Evolutionary conservation across 2,329 filamentous ascomycete genomes (phyloP).

Genomic region (Sarocladium kiliense): DNA sequence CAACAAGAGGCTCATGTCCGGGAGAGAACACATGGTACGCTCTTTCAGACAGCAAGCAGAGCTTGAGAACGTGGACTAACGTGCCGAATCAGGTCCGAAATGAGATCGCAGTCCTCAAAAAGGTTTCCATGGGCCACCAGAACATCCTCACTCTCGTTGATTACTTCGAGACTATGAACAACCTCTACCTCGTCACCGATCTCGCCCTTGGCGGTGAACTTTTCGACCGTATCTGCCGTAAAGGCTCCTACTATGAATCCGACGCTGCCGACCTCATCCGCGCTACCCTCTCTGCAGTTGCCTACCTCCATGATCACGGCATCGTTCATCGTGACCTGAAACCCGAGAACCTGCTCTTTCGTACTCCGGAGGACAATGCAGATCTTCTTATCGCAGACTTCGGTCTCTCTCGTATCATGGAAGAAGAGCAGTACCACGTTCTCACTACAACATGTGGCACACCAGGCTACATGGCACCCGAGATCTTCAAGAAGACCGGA

Average conservation of each 20-base stretch:
- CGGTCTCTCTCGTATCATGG: conserved; percentile 93
- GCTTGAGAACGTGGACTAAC: conserved; percentile 13
- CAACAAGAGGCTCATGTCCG: conserved; percentile 97
- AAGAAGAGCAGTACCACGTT: conserved; percentile 97
- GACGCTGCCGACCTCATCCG: conserved; percentile 94
- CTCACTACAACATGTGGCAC: conserved; percentile 97
- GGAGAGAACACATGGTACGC: conserved; percentile 91
- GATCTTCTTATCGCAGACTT: conserved; percentile 97
- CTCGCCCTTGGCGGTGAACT: conserved; percentile 93
- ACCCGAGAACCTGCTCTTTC: conserved; percentile 93
- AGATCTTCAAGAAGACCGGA: conserved; percentile 98
- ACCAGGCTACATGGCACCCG: conserved; percentile 97
- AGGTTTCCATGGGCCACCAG: conserved; percentile 97
- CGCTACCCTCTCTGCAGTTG: conserved; percentile 92
- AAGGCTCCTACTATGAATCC: conserved; percentile 96
- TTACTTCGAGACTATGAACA: conserved; percentile 99
- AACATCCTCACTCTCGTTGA: conserved; percentile 97
- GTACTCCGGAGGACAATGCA: conserved; percentile 95
- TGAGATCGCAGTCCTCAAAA: conserved; percentile 95
- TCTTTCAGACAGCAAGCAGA: neutral
- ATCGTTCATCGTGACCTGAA: conserved; percentile 98
- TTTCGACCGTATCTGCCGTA: conserved; percentile 97
- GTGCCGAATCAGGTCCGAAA: conserved; percentile 72
- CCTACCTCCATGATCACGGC: conserved; percentile 96
- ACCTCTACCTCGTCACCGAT: conserved; percentile 96